Percentiles rank a stretch among this genome's conserved stretches.
Conservation (phyloP, 805 yeast genomes). For the Brettanomyces custersianus region DNA sequence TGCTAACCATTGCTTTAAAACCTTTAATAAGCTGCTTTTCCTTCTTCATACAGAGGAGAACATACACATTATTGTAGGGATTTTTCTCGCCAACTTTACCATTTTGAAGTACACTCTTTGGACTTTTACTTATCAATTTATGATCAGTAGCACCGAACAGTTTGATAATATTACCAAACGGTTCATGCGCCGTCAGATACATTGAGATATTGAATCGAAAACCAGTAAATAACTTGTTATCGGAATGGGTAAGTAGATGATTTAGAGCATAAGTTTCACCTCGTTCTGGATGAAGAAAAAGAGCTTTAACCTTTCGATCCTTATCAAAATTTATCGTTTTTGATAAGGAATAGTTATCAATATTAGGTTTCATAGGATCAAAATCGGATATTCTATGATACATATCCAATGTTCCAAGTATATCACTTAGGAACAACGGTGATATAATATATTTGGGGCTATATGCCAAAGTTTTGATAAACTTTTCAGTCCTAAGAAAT, state of each 20-base stretch:
- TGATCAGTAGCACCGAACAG: constrained; percentile 42
- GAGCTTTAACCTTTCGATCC: constrained; percentile 21
- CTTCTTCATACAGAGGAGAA: constrained; percentile 7
- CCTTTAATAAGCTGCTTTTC: constrained; percentile 26
- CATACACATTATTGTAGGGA: constrained; percentile 3
- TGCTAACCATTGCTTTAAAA: constrained; percentile 14
- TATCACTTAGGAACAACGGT: constrained; percentile 44
- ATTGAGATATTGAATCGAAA: constrained; percentile 46
- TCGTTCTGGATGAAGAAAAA: constrained; percentile 20
- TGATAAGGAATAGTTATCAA: constrained; percentile 20
- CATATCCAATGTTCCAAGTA: constrained; percentile 29
- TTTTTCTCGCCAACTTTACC: background rate
- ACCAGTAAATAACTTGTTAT: constrained; percentile 32
- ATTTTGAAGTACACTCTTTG: constrained; percentile 13
- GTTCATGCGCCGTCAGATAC: constrained; percentile 49
- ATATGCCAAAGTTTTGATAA: constrained; percentile 57
- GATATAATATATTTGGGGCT: constrained; percentile 44
- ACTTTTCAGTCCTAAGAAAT: constrained; percentile 80
- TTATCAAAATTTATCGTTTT: constrained; percentile 24
- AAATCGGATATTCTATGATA: constrained; percentile 18
- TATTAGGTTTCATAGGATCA: constrained; percentile 18
- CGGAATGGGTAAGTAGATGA: constrained; percentile 16
- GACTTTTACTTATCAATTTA: constrained; percentile 11
- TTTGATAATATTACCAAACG: constrained; percentile 45
- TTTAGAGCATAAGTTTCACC: constrained; percentile 12